Conservation (phyloP, 352 stramenopile genomes). For the Globisporangium recalcitrans region DNA sequence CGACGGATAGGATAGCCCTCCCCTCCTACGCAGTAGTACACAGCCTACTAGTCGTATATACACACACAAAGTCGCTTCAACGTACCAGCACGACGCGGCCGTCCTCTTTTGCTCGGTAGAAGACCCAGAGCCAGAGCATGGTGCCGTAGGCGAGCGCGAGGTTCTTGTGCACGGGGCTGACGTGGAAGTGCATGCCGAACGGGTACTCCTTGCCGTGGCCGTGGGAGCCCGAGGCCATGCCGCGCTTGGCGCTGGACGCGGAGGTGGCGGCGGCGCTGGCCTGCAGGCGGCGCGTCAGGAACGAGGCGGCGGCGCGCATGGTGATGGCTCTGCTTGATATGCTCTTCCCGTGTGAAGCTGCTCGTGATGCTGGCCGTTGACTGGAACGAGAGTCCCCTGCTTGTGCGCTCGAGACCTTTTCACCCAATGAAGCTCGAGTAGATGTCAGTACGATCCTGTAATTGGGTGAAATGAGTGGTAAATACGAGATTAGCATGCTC, state of each 20-base stretch:
- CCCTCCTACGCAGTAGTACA: not conserved
- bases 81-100: slow-evolving; percentile 70
- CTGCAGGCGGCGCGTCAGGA: slow-evolving; percentile 46
- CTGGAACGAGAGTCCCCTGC: slow-evolving; percentile 1
- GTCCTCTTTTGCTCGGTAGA: slow-evolving; percentile 87
- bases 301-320: slow-evolving; percentile 41
- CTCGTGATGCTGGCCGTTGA: slow-evolving; percentile 10
- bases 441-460: not conserved
- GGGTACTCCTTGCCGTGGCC: slow-evolving; percentile 56
- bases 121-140: slow-evolving; percentile 89
- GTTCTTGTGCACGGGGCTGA: slow-evolving; percentile 86
- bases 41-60: not conserved
- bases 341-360: slow-evolving; percentile 1
- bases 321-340: not conserved
- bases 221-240: slow-evolving; percentile 47
- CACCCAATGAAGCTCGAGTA: not conserved
- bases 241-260: slow-evolving; percentile 28
- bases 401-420: not conserved
- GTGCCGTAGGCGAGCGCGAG: slow-evolving; percentile 81
- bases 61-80: not conserved
- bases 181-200: slow-evolving; percentile 87
- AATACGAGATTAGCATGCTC: not conserved
- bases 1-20: too few species aligned
- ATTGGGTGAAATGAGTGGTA: not conserved
- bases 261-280: slow-evolving; percentile 15